phyloP scores from a whole-genome alignment of 345 rosid species.

The Geranium brycei region DNA sequence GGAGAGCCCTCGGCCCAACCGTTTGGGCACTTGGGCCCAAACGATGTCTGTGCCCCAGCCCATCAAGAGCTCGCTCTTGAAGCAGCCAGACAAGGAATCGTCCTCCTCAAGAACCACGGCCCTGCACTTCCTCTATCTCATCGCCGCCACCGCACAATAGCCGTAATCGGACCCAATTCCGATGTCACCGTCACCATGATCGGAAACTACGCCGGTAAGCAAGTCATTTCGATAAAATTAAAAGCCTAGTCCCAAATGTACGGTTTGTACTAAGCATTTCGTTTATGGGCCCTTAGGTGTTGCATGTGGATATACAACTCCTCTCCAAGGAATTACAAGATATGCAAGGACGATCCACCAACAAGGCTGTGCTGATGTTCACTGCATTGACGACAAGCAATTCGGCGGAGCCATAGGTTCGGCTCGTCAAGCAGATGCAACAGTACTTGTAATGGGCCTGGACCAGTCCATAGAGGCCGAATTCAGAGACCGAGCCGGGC shows the following conservation, averaged over 20 bases:
- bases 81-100: conserved; percentile 85
- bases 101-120: conserved; percentile 46
- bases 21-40: conserved; percentile 60
- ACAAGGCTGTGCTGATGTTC: conserved; percentile 48
- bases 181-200: conserved; percentile 88
- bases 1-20: conserved; percentile 64
- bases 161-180: conserved; percentile 90
- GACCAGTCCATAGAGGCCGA: conserved; percentile 87
- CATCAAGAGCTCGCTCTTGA: conserved; percentile 65
- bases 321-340: conserved; percentile 51
- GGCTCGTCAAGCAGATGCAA: conserved; percentile 58
- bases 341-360: conserved; percentile 50
- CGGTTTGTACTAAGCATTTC: no score
- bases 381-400: conserved; percentile 32
- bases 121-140: conserved; percentile 49
- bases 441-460: conserved; percentile 72
- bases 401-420: conserved; percentile 45
- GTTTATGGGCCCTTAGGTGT: conserved; percentile 23
- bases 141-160: conserved; percentile 38
- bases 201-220: conserved; percentile 80
- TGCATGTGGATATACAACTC: conserved; percentile 63
- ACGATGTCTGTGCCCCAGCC: conserved; percentile 60
- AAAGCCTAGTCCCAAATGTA: no score
- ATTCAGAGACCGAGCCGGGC: conserved; percentile 46
- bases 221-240: no score